These are phyloP conservation scores for Oxyria digyna DNA, from an alignment of 148 eudicot genomes.

Conservation along the genomic window DNA sequence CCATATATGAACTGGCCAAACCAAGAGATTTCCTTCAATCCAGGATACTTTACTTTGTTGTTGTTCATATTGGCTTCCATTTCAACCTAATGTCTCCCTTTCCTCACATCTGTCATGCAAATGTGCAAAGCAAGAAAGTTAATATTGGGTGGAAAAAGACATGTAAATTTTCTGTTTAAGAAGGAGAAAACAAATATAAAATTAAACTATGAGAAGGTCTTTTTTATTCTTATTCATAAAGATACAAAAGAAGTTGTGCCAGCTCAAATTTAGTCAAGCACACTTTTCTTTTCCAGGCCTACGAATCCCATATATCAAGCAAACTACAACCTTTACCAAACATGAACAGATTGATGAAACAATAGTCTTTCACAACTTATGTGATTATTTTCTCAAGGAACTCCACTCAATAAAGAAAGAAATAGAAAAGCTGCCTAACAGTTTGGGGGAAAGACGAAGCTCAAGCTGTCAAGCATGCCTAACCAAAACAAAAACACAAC, in stretches of 20 bases:
- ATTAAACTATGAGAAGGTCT: neutral
- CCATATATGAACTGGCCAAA: slow-evolving; percentile 56
- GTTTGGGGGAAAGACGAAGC: neutral
- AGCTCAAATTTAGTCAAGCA: neutral
- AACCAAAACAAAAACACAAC: neutral
- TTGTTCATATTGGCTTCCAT: slow-evolving; percentile 34
- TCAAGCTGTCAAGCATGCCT: neutral
- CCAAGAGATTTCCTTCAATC: slow-evolving; percentile 51
- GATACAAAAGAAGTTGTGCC: neutral
- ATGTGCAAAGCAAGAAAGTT: neutral
- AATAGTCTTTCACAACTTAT: neutral
- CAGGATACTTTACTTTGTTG: slow-evolving; percentile 35
- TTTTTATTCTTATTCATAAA: neutral
- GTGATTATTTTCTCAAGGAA: neutral
- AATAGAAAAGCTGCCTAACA: neutral
- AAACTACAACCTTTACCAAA: neutral
- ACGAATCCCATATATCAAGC: neutral
- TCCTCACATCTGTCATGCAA: slow-evolving; percentile 1
- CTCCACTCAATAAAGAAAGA: neutral
- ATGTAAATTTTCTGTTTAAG: no score
- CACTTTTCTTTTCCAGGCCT: slow-evolving; percentile 2
- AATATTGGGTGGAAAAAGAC: neutral
- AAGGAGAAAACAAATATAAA: neutral
- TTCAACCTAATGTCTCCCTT: neutral
- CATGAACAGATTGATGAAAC: neutral